These are phyloP conservation scores for Rhizoclosmatium globosum DNA, from an alignment of 192 early-diverging fungal genomes.

Conservation along the genomic window DNA sequence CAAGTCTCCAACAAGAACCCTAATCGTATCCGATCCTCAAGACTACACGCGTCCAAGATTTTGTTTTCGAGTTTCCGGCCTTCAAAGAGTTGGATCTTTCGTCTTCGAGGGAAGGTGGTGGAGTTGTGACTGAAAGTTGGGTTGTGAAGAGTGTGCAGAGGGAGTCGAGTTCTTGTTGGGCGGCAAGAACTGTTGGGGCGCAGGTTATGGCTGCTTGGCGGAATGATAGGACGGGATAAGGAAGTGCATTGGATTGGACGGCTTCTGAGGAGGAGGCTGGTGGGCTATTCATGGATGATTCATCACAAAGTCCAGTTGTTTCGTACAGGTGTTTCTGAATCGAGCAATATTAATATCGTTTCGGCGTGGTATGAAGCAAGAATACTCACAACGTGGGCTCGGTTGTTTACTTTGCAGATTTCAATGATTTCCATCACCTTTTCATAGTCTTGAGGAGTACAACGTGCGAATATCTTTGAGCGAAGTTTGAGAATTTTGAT, in stretches of 20 bases:
- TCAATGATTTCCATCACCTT: slow-evolving; percentile 12
- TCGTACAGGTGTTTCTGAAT: background rate
- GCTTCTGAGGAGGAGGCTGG: background rate
- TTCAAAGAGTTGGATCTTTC: background rate
- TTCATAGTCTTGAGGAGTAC: slow-evolving; percentile 13
- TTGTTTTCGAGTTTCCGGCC: slow-evolving; percentile 12
- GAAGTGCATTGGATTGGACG: background rate
- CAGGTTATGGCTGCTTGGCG: background rate
- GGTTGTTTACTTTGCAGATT: slow-evolving; percentile 12
- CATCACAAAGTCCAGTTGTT: background rate
- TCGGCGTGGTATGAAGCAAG: background rate
- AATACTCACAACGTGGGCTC: background rate
- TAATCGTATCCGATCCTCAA: background rate
- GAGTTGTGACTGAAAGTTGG: background rate
- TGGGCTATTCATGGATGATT: background rate
- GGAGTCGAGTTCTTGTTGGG: background rate
- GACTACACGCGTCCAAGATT: background rate
- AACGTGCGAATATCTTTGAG: background rate
- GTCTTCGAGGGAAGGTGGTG: background rate
- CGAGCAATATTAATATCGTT: background rate
- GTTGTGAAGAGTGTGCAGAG: slow-evolving; percentile 21
- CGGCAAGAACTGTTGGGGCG: background rate
- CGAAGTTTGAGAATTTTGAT: slow-evolving; percentile 19
- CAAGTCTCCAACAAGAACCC: background rate
- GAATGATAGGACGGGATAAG: background rate